Evolutionary conservation across 768 basidiomycete species (phyloP).

Genomic region (Naganishia onofrii): DNA sequence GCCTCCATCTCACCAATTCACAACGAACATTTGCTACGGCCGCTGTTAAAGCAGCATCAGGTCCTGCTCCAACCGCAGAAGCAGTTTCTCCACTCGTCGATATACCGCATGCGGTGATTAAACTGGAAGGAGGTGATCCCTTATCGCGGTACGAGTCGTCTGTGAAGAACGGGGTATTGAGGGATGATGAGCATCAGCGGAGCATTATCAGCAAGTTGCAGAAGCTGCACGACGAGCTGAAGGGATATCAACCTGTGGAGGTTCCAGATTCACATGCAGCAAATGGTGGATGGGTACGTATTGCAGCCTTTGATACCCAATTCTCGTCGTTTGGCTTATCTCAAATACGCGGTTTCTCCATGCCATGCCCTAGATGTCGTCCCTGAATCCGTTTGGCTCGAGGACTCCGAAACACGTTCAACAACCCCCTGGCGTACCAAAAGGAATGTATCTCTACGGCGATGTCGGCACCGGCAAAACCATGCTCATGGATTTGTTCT

Average conservation of each 20-base stretch:
- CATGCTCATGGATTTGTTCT: conserved; percentile 99
- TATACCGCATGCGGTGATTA: background rate
- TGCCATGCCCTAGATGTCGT: conserved; percentile 37
- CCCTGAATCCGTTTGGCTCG: background rate
- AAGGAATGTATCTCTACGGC: conserved; percentile 90
- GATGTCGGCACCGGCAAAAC: conserved; percentile 92
- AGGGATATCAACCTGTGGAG: conserved; percentile 67
- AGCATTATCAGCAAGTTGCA: conserved; percentile 80
- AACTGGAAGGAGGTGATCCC: conserved; percentile 10
- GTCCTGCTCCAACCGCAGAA: background rate
- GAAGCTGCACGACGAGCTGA: conserved; percentile 69
- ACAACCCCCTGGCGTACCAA: conserved; percentile 64
- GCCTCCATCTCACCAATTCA: background rate
- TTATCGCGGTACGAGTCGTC: conserved; percentile 55
- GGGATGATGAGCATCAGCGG: conserved; percentile 77
- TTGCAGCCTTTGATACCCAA: too few relatives aligned
- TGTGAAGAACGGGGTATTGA: conserved; percentile 60
- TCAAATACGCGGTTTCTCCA: conserved; percentile 16
- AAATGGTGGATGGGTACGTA: conserved; percentile 38
- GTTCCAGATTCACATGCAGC: conserved; percentile 55
- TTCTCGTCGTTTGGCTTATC: conserved; percentile 26
- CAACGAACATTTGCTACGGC: background rate
- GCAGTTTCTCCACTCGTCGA: background rate
- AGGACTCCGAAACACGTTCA: conserved; percentile 31
- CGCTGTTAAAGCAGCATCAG: background rate